Evolutionary conservation across 2,329 filamentous ascomycete species (phyloP).

Genomic region (Venturia nashicola): DNA sequence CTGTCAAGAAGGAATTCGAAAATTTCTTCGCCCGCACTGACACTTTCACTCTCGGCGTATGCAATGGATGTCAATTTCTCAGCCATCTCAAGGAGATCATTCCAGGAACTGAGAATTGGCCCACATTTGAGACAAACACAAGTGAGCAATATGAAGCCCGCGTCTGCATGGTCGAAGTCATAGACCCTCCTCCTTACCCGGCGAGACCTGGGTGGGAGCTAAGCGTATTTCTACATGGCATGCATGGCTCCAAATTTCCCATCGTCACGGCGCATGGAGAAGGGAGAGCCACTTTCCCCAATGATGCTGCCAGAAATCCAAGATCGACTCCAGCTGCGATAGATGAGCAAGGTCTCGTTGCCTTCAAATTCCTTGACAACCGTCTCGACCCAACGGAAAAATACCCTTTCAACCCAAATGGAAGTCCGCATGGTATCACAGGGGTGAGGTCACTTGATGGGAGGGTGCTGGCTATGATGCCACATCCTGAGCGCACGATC

Average conservation of each 20-base stretch:
- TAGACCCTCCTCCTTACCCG: constrained; percentile 40
- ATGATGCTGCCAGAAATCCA: constrained; percentile 22
- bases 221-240: constrained; percentile 82
- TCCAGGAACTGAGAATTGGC: constrained; percentile 72
- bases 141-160: constrained; percentile 86
- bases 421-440: constrained; percentile 68
- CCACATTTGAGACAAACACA: constrained; percentile 71
- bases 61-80: constrained; percentile 96
- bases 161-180: constrained; percentile 71
- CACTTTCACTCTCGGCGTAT: constrained; percentile 87
- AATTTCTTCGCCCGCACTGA: constrained; percentile 77
- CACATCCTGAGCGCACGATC: constrained; percentile 83
- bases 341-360: constrained; percentile 55
- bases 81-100: constrained; percentile 72
- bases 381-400: constrained; percentile 58
- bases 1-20: constrained; percentile 66
- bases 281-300: constrained; percentile 54
- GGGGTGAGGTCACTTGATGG: constrained; percentile 68
- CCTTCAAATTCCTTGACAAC: constrained; percentile 80
- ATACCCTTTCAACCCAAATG: constrained; percentile 87
- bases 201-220: constrained; percentile 30
- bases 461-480: constrained; percentile 80
- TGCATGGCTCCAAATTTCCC: constrained; percentile 69
- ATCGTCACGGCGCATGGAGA: constrained; percentile 88
- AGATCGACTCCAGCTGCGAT: constrained; percentile 36